These are phyloP conservation scores for Lipomyces japonicus DNA, from an alignment of 805 yeast species.

Conservation along the genomic window DNA sequence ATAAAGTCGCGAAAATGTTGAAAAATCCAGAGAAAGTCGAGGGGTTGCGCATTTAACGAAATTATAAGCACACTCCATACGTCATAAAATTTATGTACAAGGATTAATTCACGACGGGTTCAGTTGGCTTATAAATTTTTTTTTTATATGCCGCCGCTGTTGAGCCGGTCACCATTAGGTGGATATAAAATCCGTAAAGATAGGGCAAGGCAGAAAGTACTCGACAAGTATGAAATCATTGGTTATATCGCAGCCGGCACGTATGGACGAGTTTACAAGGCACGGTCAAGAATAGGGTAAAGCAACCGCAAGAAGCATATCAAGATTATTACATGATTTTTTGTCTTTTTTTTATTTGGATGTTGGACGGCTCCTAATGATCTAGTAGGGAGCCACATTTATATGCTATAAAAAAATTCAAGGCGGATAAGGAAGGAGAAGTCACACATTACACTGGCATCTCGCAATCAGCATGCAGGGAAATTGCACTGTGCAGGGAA, in stretches of 20 bases:
- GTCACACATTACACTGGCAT: constrained; percentile 87
- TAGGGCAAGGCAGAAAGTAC: constrained; percentile 61
- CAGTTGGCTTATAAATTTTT: background rate
- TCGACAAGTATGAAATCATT: constrained; percentile 78
- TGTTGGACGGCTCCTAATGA: constrained; percentile 2
- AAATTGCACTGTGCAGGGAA: constrained; percentile 92
- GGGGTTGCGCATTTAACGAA: background rate
- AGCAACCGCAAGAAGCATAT: background rate
- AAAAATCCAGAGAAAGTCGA: too few species aligned
- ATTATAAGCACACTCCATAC: too few species aligned
- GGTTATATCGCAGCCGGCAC: constrained; percentile 99
- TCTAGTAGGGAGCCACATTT: constrained; percentile 38
- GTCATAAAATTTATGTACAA: background rate
- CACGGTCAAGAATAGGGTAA: constrained; percentile 47
- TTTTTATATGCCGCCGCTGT: constrained; percentile 5
- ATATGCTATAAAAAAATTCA: constrained; percentile 92
- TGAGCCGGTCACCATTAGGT: constrained; percentile 37
- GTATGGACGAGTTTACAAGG: constrained; percentile 88
- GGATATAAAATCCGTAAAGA: constrained; percentile 62
- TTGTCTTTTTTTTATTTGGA: background rate
- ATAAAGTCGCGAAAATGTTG: too few species aligned
- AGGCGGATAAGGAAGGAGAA: constrained; percentile 89
- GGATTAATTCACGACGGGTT: background rate
- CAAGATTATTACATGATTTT: too few species aligned
- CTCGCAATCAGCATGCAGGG: constrained; percentile 92